phyloP scores from a whole-genome alignment of 192 early-diverging fungal species.

The Coemansia sp. region DNA sequence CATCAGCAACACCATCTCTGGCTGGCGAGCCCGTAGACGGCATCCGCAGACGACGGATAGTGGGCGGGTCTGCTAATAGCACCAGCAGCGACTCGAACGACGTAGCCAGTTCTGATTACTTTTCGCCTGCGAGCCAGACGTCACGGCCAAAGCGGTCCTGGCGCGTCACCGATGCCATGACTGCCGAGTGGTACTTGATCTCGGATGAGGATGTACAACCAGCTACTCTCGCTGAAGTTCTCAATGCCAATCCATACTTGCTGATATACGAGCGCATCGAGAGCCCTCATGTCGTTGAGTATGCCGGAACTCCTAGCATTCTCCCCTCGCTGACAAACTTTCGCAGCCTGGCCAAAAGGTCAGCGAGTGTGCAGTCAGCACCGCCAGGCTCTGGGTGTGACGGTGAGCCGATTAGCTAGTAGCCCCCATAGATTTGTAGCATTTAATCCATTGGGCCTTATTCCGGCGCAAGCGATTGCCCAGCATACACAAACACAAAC shows the following conservation, averaged over 20 bases:
- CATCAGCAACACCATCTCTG: conserved; percentile 19
- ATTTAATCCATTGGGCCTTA: neutral
- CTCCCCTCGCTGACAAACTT: conserved; percentile 47
- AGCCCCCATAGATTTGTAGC: conserved; percentile 20
- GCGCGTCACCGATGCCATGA: conserved; percentile 50
- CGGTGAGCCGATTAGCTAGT: neutral
- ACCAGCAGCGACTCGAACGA: conserved; percentile 28
- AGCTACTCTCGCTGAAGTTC: conserved; percentile 59
- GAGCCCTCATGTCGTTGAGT: conserved; percentile 24
- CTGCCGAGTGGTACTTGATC: conserved; percentile 65
- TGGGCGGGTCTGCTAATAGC: conserved; percentile 25
- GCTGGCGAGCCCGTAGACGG: conserved; percentile 22
- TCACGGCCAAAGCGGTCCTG: conserved; percentile 46
- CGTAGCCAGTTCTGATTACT: conserved; percentile 6
- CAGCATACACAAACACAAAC: neutral
- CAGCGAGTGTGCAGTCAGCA: conserved; percentile 33
- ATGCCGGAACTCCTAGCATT: conserved; percentile 41
- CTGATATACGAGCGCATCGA: conserved; percentile 67
- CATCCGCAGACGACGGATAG: conserved; percentile 43
- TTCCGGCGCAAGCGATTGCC: conserved; percentile 1
- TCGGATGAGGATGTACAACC: conserved; percentile 72
- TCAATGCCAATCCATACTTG: conserved; percentile 75
- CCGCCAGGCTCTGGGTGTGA: conserved; percentile 3
- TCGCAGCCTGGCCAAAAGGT: conserved; percentile 43
- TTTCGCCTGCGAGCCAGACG: conserved; percentile 11